Base-by-base conservation (phyloP, 225 moss, liverwort and hornwort species). In the Sphagnum contortum region DNA sequence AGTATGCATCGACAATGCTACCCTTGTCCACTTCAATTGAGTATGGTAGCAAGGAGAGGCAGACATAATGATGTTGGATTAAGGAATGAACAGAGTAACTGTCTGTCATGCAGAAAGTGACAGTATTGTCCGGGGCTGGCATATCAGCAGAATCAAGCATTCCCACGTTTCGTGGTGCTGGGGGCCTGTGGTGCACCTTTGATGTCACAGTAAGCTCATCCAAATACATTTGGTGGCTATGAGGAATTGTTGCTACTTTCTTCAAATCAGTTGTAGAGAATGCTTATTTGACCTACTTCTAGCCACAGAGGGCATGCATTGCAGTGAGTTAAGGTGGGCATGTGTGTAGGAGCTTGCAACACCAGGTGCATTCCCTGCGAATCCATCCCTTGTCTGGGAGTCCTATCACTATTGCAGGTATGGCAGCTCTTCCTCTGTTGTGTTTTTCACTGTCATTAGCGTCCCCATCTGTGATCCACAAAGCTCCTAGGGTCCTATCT, bases 371-470 rank as follows among this genome's bases (percentile, higher is more conserved):
- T 95, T 95, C 64, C 71, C 71, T 49, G 84, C 79, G 48, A 95
- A 90, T 75, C 84, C 89, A 2, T 95, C 94, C 12, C 76, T 95
- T 47, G 89, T 95, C 59, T 92, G 91, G 94, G 94, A 95, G 70
- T 95, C 92, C 70, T 95, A 95, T 70, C 94, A 95, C 68, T 90
- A 95, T 59, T 82, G 91, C 69, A 91, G 94, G 89, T 91, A 69
- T 57, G 60, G 73, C 55, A 50, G 5, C 13, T 49, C 5, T 68
- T 61, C 51, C 29, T 29, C 29, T 29, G 29, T 29, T 29, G 3
- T 52, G 44, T 29, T 11, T 47, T 29, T 72, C 45, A 5, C 47
- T 62, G 13, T 6, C 47, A 45, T n/a, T 7, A 62, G 47, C 11
- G 62, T 2, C 47, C 8, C 4, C 11, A 45, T 3, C 6, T 5